A percentile compares a stretch with the other conserved stretches of the same genome.
Conservation (phyloP, 306 rosid genomes). For the Rubus parviflorus region DNA sequence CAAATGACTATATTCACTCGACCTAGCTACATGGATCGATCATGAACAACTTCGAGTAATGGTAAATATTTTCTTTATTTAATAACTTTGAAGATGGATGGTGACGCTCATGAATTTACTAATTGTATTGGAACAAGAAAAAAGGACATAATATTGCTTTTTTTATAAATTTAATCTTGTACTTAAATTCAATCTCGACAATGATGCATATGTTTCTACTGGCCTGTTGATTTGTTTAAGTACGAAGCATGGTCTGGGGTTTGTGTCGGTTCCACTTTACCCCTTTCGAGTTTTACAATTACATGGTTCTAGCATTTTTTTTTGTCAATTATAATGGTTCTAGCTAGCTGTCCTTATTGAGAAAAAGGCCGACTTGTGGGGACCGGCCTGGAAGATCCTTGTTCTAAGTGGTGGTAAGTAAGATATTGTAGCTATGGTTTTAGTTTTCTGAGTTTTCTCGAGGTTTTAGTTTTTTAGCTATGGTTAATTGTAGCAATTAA, state of each 20-base stretch:
- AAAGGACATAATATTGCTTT: neutral
- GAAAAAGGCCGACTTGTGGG: neutral
- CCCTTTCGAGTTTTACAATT: neutral
- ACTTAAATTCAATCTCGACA: neutral
- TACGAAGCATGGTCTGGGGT: conserved; percentile 7
- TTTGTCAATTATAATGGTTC: neutral
- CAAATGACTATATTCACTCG: conserved; percentile 24
- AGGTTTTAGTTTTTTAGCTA: no score
- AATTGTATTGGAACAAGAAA: neutral
- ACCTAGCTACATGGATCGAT: neutral
- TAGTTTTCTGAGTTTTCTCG: neutral
- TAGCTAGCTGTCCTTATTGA: neutral
- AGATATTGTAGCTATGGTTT: neutral
- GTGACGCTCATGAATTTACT: neutral
- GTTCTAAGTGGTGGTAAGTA: neutral
- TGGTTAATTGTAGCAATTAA: neutral
- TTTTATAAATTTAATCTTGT: neutral
- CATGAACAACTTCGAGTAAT: neutral
- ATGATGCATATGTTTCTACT: neutral
- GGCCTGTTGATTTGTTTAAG: conserved; percentile 8
- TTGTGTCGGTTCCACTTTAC: conserved; percentile 9
- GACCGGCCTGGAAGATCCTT: conserved; percentile 2
- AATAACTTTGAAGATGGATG: neutral
- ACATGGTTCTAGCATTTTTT: neutral
- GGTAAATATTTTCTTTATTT: neutral